A percentile compares a stretch with the other conserved stretches of the same genome.
These are phyloP conservation scores for Cytospora mali DNA, from an alignment of 2,329 filamentous ascomycete species.

Conservation along the genomic window DNA sequence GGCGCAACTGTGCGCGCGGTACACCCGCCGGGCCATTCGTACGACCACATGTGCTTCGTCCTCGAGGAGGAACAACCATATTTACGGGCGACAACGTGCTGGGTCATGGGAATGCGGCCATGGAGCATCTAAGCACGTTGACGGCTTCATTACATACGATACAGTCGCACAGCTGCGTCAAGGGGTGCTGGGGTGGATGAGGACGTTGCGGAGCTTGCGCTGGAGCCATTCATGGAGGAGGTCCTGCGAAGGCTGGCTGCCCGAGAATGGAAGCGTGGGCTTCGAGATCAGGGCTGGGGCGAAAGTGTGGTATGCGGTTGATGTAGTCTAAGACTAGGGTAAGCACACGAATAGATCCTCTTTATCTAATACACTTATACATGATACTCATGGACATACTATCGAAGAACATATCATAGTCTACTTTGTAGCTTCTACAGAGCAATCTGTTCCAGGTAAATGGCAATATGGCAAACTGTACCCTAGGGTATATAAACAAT, in stretches of 20 bases:
- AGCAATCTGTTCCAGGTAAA: too few species aligned
- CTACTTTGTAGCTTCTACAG: too few species aligned
- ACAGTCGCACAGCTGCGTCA: conserved; percentile 36
- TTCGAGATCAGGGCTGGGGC: conserved; percentile 41
- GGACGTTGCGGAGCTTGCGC: conserved; percentile 38
- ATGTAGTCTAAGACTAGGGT: too few species aligned
- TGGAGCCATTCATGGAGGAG: conserved; percentile 48
- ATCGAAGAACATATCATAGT: too few species aligned
- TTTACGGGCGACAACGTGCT: conserved; percentile 90
- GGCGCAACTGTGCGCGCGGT: conserved; percentile 69
- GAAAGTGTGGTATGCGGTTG: conserved; percentile 43
- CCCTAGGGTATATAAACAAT: too few species aligned
- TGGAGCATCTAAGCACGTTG: conserved; percentile 71
- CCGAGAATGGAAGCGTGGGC: conserved; percentile 45
- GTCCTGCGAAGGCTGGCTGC: conserved; percentile 46
- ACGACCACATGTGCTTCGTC: conserved; percentile 79
- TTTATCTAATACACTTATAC: too few species aligned
- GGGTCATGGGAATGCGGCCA: conserved; percentile 83
- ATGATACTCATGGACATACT: too few species aligned
- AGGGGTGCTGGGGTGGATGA: conserved; percentile 42
- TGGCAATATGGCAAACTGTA: too few species aligned
- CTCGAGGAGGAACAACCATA: conserved; percentile 79
- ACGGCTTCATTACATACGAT: conserved; percentile 28
- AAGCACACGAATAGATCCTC: too few species aligned
- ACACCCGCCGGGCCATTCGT: conserved; percentile 68